Percentiles rank a stretch among this genome's conserved stretches.
Evolutionary conservation across 2,329 filamentous ascomycete species (phyloP).

Genomic region (Aureobasidium subglaciale): DNA sequence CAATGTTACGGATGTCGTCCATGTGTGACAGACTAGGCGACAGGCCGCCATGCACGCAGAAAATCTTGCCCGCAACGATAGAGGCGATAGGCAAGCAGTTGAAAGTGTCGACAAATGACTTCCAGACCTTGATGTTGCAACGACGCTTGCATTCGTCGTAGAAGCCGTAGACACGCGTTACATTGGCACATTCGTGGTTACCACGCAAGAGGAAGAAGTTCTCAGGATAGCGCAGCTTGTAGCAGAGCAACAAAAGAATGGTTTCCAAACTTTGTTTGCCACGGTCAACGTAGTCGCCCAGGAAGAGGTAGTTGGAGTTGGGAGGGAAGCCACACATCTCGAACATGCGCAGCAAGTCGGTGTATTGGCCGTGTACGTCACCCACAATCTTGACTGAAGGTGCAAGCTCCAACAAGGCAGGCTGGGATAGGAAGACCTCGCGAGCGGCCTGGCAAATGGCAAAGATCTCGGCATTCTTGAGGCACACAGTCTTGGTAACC

Average conservation of each 20-base stretch:
- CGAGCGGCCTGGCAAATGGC: constrained; percentile 85
- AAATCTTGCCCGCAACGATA: constrained; percentile 97
- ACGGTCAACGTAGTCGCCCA: constrained; percentile 93
- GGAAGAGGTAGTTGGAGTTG: constrained; percentile 82
- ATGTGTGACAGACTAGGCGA: constrained; percentile 90
- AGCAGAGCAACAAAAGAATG: constrained; percentile 84
- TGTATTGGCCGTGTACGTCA: constrained; percentile 94
- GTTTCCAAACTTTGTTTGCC: constrained; percentile 95
- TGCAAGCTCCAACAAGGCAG: constrained; percentile 82
- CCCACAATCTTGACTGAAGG: constrained; percentile 97
- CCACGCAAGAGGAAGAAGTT: constrained; percentile 94
- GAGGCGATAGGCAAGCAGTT: constrained; percentile 91
- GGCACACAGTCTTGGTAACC: constrained; percentile 91
- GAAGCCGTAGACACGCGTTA: constrained; percentile 92
- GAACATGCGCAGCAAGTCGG: constrained; percentile 91
- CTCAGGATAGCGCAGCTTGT: constrained; percentile 94
- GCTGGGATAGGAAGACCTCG: constrained; percentile 85
- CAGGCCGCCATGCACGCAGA: constrained; percentile 91
- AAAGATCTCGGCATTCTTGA: constrained; percentile 95
- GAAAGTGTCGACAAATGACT: constrained; percentile 94
- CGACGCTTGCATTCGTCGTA: constrained; percentile 97
- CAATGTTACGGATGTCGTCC: constrained; percentile 97
- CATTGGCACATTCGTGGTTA: constrained; percentile 95
- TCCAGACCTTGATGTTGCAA: constrained; percentile 97
- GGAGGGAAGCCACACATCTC: constrained; percentile 98